Evolutionary conservation across 2,329 filamentous ascomycete species (phyloP), one percentile per base, ranked within the genome.

Genomic region (Geosmithia flava): DNA sequence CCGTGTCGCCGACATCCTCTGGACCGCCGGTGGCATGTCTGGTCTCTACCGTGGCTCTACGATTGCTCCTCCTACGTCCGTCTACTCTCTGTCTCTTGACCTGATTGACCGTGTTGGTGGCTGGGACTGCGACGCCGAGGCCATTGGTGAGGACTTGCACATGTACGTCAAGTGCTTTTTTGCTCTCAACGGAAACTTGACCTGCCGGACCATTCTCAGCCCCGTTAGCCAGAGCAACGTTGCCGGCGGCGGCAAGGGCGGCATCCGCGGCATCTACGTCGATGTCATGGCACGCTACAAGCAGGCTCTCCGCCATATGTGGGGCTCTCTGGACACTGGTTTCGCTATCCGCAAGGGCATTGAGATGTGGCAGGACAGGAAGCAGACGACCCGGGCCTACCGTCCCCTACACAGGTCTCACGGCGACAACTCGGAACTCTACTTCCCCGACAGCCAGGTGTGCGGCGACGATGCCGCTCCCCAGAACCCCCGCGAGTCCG

Each of bases 91-190:
- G 0, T 78, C 83, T 1, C 72, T 87, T 41, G 72, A 76, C 44
- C 65, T 87, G 16, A 75, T 83, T 41, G 81, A 85, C 55, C 72
- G 76, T 27, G 83, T 85, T 29, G 80, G 81, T 10, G 83, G 83
- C 23, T 87, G 83, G 83, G 83, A 87, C 58, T 76, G 77, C 48
- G 81, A 78, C 47, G 72, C 77, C 1, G 82, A 85, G 51, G 82
- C 83, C 19, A 87, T 87, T 54, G 83, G 83, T 42, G 83, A 87
- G 62, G 83, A 87, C 58, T 64, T 87, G 57, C 83, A 87, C 66
- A 87, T 87, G 83, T 84, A 84, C 58, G 71, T 87, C 52, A 87
- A 87, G 68, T 86, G 81, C 61, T 87, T 87, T 67, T 87, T 87
- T 53, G 80, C 81, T 1, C 72, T 85, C 17, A 83, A 83, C 52